A percentile compares a stretch with the other conserved stretches of the same genome.
Conservation (phyloP, 2,329 filamentous ascomycete species). For the Talaromyces pinophilus region DNA sequence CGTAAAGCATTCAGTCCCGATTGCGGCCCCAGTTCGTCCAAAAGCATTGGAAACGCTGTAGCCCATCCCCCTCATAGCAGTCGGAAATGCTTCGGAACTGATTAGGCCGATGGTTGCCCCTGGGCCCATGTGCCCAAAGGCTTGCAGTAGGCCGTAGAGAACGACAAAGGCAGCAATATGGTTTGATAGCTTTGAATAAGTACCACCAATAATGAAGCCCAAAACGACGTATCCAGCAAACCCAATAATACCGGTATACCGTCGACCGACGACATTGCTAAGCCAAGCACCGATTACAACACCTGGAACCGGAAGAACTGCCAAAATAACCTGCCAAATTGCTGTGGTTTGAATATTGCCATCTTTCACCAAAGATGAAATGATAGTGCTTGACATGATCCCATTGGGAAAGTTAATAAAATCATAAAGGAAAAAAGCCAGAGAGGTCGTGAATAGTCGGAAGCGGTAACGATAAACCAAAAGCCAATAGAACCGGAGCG, state of each 20-base stretch:
- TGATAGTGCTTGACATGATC: constrained; percentile 40
- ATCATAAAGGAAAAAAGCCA: constrained; percentile 43
- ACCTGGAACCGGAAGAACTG: constrained; percentile 37
- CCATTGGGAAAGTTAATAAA: constrained; percentile 43
- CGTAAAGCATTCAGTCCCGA: constrained; percentile 39
- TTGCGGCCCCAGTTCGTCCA: constrained; percentile 38
- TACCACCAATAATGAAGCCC: constrained; percentile 38
- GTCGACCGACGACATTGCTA: constrained; percentile 36
- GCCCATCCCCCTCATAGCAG: constrained; percentile 36
- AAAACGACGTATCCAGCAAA: constrained; percentile 34
- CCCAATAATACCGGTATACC: constrained; percentile 35
- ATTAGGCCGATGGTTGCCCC: constrained; percentile 39
- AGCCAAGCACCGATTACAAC: constrained; percentile 37
- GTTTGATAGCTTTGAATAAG: constrained; percentile 30
- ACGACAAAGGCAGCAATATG: constrained; percentile 39
- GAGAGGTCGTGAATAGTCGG: not conserved
- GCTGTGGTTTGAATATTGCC: constrained; percentile 37
- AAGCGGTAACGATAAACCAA: not conserved
- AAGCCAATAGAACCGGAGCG: not conserved
- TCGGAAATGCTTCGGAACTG: constrained; percentile 37
- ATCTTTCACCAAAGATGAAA: constrained; percentile 36
- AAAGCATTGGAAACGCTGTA: constrained; percentile 39
- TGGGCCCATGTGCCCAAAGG: constrained; percentile 39
- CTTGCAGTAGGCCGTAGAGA: constrained; percentile 37
- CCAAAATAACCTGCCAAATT: constrained; percentile 40